Base-by-base conservation (phyloP, 1,284 basidiomycete genomes). In the Puccinia sorghi region DNA sequence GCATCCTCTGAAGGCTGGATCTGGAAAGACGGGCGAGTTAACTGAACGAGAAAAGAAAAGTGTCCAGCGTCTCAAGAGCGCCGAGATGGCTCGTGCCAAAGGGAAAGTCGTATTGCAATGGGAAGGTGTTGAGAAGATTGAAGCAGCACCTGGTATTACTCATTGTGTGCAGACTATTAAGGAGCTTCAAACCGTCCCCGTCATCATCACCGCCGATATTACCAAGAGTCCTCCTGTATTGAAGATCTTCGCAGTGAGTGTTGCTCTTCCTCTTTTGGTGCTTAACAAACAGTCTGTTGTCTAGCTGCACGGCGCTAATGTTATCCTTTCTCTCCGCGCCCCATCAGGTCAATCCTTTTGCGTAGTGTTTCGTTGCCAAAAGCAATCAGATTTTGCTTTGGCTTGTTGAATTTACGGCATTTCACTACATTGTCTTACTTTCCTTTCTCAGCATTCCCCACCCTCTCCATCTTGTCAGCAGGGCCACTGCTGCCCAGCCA, bases 201-300 rank as follows among this genome's bases (percentile, higher is more conserved):
- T 78, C 7, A 78, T 78, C 46, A 46, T 78, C 17, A 78, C 75
- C n/a, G 75, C 75, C 46, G 75, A 78, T 70, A 78, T 67, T 43
- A 69, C 64, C 27, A 78, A 78, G 56, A 78, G 75, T 43, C 75
- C 75, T 27, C 75, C 75, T 15, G 75, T 78, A 8, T 61, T 78
- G 41, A 78, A 78, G 37, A 78, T 78, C 15, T 78, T 78, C 59
- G 75, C 75, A 25, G 75, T 78, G 41, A 67, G 74, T 67, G 25
- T 27, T 43, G 13, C 20, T 6, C 32, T 32, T 32, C 32, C 32
- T 32, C 32, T 4, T 32, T 4, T 4, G 32, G 1, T 2, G 32
- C 32, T 25, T 70, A 11, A 22, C 39, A 9, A n/a, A 11, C 0
- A 56, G 6, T 7, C 2, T 4, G 27, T 41, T 52, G 48, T 32